Evolutionary conservation across 1,284 basidiomycete genomes (phyloP), one percentile per base, ranked within the genome.

Genomic region (Heterobasidion irregulare): DNA sequence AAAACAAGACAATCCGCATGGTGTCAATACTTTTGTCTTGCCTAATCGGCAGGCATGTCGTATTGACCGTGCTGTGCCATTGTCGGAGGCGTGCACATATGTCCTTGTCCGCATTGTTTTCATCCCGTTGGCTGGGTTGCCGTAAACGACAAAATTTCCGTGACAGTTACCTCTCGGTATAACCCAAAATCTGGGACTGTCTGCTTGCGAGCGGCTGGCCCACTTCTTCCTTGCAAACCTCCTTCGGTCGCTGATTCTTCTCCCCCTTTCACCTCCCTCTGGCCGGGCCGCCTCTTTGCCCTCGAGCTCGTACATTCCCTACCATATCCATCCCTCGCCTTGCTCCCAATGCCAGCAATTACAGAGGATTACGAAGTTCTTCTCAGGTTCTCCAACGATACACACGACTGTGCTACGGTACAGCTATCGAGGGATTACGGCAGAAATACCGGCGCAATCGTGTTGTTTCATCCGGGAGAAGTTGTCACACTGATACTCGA

Each of bases 371-470:
- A 83, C 68, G 83, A 85, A 65, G 76, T 86, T 64, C 73, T 80
- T 56, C 78, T 87, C 64, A 80, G 83, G 67, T 78, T 87, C 65
- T 78, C 76, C 56, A 87, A 87, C 67, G 84, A 87, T 62, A 84
- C 82, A 12, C 77, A 74, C 61, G 81, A 84, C 63, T 77, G 73
- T 53, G 78, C 82, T 56, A 82, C 83, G 47, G 72, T 87, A 33
- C 84, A 87, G 66, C 73, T 84, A 33, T 69, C 83, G 56, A 75
- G 77, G 46, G 80, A 86, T 68, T 86, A 86, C 60, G 83, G 82
- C 50, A 72, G 76, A 53, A 74, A 74, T 54, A 70, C 77, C 18
- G 76, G 75, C 56, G 73, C 79, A 53, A 74, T 80, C 59, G 74
- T 84, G 51, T 65, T 86, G 16, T 71, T 87, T 41, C 74, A 78